These are phyloP conservation scores for Phytophthora podocarpi DNA, from an alignment of 352 stramenopile genomes.

Conservation along the genomic window DNA sequence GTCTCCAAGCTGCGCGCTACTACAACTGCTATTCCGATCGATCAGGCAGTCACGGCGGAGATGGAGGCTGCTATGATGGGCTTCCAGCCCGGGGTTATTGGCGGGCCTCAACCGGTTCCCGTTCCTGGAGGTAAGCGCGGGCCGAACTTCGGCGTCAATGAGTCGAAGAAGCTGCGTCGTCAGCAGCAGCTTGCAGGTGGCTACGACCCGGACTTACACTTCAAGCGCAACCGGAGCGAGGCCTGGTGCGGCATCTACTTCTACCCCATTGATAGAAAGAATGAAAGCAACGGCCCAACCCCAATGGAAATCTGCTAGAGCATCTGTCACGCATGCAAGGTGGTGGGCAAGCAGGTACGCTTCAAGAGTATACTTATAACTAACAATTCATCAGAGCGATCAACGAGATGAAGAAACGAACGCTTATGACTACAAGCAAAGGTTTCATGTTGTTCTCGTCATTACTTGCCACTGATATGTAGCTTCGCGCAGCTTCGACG, in stretches of 20 bases:
- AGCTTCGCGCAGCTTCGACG: background rate
- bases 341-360: background rate
- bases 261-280: conserved; percentile 44
- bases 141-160: conserved; percentile 77
- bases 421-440: background rate
- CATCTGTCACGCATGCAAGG: background rate
- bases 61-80: conserved; percentile 91
- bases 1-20: conserved; percentile 74
- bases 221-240: conserved; percentile 80
- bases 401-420: background rate
- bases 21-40: conserved; percentile 84
- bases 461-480: background rate
- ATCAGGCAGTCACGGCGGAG: conserved; percentile 85
- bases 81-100: conserved; percentile 78
- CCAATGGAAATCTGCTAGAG: conserved; percentile 64
- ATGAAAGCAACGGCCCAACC: conserved; percentile 20
- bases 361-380: conserved; percentile 23
- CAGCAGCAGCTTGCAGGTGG: conserved; percentile 82
- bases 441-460: background rate
- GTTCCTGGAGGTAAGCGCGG: conserved; percentile 83
- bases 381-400: conserved; percentile 6
- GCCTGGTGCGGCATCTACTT: conserved; percentile 85
- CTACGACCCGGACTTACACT: conserved; percentile 79
- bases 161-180: conserved; percentile 78
- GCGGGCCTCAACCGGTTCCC: conserved; percentile 73